phyloP scores from a whole-genome alignment of 83 land plant genomes.

The Diphasiastrum complanatum region DNA sequence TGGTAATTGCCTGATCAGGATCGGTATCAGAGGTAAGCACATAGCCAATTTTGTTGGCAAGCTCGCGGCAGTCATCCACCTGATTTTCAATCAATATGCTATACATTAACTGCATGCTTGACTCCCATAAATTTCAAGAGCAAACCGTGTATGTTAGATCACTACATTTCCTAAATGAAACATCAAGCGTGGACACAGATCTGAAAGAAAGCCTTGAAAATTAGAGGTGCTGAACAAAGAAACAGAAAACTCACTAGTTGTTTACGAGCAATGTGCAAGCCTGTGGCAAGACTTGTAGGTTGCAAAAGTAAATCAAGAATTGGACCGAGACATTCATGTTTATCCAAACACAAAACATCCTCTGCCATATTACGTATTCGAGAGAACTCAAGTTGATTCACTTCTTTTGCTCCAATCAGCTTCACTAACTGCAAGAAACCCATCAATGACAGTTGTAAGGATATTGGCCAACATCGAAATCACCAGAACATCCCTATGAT shows the following conservation, averaged over 20 bases:
- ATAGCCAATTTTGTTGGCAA: constrained; percentile 44
- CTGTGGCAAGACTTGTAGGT: constrained; percentile 79
- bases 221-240: too few relatives aligned
- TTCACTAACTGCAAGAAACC: constrained; percentile 71
- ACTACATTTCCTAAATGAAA: too few relatives aligned
- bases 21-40: constrained; percentile 56
- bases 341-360: constrained; percentile 56
- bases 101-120: not conserved
- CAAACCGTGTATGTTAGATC: too few relatives aligned
- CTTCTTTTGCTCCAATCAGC: constrained; percentile 69
- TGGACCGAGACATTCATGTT: constrained; percentile 36
- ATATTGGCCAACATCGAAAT: too few relatives aligned
- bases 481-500: too few relatives aligned
- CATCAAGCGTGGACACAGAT: too few relatives aligned
- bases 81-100: not conserved
- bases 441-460: too few relatives aligned
- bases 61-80: constrained; percentile 53
- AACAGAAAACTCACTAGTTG: too few relatives aligned
- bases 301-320: constrained; percentile 52
- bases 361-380: constrained; percentile 60
- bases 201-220: constrained; percentile 1
- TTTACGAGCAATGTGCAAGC: too few relatives aligned
- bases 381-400: constrained; percentile 65
- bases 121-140: not conserved
- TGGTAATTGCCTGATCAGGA: constrained; percentile 46